Evolutionary conservation across 1,284 basidiomycete species (phyloP), one percentile per base, ranked within the genome.

Genomic region (Anthracocystis walkeri): DNA sequence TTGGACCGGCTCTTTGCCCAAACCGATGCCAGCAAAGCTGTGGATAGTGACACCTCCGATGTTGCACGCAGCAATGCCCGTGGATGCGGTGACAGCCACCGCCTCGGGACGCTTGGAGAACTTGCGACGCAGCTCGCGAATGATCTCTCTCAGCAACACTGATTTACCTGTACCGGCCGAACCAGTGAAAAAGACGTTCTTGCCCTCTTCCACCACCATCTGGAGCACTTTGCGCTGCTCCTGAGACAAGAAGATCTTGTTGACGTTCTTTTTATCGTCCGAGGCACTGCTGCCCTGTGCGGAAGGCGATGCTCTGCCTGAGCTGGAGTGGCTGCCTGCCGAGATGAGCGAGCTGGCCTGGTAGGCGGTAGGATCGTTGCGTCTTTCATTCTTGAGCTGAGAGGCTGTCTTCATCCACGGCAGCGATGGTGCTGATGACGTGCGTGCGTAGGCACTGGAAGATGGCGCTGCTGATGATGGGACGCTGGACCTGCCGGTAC

Each of bases 171-270:
- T 97, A 59, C 94, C 94, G 4, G 84, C 96, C 87, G 93, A 95
- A 25, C 97, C 96, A 0, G 96, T 99, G 86, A 97, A 99, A 83
- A 99, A 99, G n/a, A 98, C 84, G 79, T 90, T 96, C 58, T 91
- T 87, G 33, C 70, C 70, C 18, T 78, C 71, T 21, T 82, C 70
- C 8, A 83, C 75, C 8, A 84, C 84, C 58, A 78, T 70, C 6
- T 81, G 65, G 10, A 83, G 73, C 21, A 85, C 80, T 29, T 65
- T 66, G 35, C 75, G 72, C 66, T 85, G 84, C 69, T 85, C 82
- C 18, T 50, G 45, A 10, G 81, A 79, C 44, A 75, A 62, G 65
- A 70, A 84, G 58, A 71, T 75, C 57, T 75, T 75, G 68, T 67
- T 75, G 68, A 75, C 73, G 33, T 40, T 25, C 59, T 70, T 75